Base-by-base conservation (phyloP, 1,284 basidiomycete species). In the Takashimella tepidaria region DNA sequence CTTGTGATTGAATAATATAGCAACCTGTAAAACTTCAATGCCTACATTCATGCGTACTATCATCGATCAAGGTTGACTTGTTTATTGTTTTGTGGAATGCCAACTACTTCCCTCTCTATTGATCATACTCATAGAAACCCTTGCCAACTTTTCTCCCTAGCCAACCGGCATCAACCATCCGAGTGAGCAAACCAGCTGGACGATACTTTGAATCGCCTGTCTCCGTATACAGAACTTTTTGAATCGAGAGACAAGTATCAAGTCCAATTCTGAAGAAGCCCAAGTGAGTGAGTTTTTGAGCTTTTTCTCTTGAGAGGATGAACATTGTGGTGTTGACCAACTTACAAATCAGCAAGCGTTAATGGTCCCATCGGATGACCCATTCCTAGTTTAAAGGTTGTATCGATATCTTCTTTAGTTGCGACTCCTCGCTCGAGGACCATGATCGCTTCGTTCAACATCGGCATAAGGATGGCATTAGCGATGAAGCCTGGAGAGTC, bases 101-200 rank as follows among this genome's bases (percentile, higher is more conserved):
- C n/a, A n/a, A n/a, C n/a, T n/a, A n/a, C n/a, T n/a, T n/a, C n/a
- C n/a, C n/a, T n/a, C n/a, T n/a, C n/a, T n/a, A 37, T 16, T 37
- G 31, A 16, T 37, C 31, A 58, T 79, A 79, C 56, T 91, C 87
- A 67, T 93, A 95, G 75, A 95, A 92, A 23, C 89, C 89, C 71
- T 86, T 88, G 20, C 71, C 72, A 12, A 51, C 55, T 60, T 75
- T 97, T 79, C 83, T 87, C n/a, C 93, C 93, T 53, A 87, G 81
- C 89, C 90, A 97, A 41, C 89, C 88, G 16, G 93, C 95, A 70
- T 97, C 90, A 8, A 98, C 93, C 93, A 97, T 97, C 31, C 91
- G 81, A 62, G 92, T 88, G 10, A 98, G 81, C 22, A 98, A 79
- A 21, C 93, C 82, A 50, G 88, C 87, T 0, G 93, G 92, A n/a